Conservation (phyloP, 768 basidiomycete species). For the Boletus vermiculosoides region DNA sequence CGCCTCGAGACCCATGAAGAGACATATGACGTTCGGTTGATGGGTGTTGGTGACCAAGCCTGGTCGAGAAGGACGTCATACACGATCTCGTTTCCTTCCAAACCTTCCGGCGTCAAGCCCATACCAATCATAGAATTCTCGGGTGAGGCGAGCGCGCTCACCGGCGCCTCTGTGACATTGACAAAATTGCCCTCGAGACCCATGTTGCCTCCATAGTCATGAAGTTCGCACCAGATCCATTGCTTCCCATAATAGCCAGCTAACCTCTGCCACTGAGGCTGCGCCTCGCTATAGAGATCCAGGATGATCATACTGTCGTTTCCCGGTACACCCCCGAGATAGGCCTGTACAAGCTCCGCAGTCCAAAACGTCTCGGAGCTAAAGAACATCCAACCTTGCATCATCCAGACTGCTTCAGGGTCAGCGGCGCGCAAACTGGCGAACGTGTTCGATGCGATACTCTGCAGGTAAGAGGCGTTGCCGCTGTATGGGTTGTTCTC, state of each 20-base stretch:
- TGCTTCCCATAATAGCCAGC: conserved; percentile 38
- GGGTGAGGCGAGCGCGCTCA: conserved; percentile 31
- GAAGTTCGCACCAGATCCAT: conserved; percentile 44
- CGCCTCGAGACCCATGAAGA: conserved; percentile 37
- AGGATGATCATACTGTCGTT: conserved; percentile 41
- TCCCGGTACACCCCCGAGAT: conserved; percentile 37
- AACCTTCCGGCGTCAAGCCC: conserved; percentile 40
- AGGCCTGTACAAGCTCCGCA: conserved; percentile 38
- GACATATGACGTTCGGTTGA: conserved; percentile 34
- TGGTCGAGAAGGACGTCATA: conserved; percentile 42
- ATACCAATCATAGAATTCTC: conserved; percentile 39
- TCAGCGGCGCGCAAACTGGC: conserved; percentile 39
- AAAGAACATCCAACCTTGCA: conserved; percentile 46
- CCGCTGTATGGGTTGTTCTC: conserved; percentile 40
- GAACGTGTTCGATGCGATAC: conserved; percentile 35
- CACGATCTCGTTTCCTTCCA: conserved; percentile 45
- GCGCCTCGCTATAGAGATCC: conserved; percentile 40
- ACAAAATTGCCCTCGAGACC: conserved; percentile 39
- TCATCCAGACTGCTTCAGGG: conserved; percentile 40
- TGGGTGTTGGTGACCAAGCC: conserved; percentile 37
- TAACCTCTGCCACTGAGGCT: conserved; percentile 43
- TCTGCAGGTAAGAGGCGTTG: conserved; percentile 33
- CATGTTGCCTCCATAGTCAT: conserved; percentile 40
- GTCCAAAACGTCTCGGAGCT: conserved; percentile 39
- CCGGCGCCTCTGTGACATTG: conserved; percentile 33